These are phyloP conservation scores for Fomitiporia mediterranea DNA, from an alignment of 1,284 basidiomycete species.

Conservation along the genomic window DNA sequence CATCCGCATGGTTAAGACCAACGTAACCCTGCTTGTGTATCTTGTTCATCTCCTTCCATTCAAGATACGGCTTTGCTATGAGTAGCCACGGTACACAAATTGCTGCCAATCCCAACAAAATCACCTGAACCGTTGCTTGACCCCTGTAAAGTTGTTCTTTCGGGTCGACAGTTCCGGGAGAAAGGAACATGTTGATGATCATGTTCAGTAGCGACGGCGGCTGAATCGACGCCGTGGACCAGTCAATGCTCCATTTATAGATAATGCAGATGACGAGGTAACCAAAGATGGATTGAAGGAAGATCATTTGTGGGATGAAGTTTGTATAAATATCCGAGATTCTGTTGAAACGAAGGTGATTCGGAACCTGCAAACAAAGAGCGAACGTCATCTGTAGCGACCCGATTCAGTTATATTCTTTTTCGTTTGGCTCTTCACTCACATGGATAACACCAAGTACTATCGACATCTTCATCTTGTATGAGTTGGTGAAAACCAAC, in stretches of 20 bases:
- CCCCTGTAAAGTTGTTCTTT: constrained; percentile 78
- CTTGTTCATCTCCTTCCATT: constrained; percentile 88
- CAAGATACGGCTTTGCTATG: constrained; percentile 88
- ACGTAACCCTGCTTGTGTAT: constrained; percentile 86
- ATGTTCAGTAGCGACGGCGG: constrained; percentile 94
- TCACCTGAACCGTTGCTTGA: constrained; percentile 81
- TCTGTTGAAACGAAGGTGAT: constrained; percentile 91
- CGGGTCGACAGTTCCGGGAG: constrained; percentile 75
- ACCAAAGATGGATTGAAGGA: constrained; percentile 96
- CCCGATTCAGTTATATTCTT: constrained; percentile 19
- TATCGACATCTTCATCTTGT: constrained; percentile 99
- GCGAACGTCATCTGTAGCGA: constrained; percentile 91
- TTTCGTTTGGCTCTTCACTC: constrained; percentile 31
- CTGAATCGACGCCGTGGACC: constrained; percentile 64
- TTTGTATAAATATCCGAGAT: constrained; percentile 85
- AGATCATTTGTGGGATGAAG: constrained; percentile 96
- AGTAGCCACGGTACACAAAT: constrained; percentile 97
- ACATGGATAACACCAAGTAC: constrained; percentile 96
- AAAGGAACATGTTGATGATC: constrained; percentile 93
- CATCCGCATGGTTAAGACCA: constrained; percentile 50
- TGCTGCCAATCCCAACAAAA: constrained; percentile 76
- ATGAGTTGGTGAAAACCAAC: constrained; percentile 95
- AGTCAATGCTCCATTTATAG: constrained; percentile 97
- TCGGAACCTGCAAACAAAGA: constrained; percentile 91
- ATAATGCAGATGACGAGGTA: constrained; percentile 94